Percentiles rank a stretch among this genome's conserved stretches.
Evolutionary conservation across 2,329 filamentous ascomycete species (phyloP).

Genomic region (Fusarium sp.): DNA sequence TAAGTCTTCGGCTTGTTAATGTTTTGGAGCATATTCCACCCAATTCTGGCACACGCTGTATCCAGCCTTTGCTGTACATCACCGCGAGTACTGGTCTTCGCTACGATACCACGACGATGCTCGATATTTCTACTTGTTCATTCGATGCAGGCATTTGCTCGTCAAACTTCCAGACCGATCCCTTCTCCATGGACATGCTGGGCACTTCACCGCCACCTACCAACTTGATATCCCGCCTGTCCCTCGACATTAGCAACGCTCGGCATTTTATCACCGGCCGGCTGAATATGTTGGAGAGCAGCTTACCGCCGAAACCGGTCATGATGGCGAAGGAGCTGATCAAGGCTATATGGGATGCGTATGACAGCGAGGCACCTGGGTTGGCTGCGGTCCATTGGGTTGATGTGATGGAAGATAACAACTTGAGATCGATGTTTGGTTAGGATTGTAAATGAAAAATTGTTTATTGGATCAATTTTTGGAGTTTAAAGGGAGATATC

Average conservation of each 20-base stretch:
- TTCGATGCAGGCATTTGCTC: slow-evolving; percentile 14
- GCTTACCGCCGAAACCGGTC: slow-evolving; percentile 53
- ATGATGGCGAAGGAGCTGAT: slow-evolving; percentile 53
- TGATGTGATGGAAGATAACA: slow-evolving; percentile 52
- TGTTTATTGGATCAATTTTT: slow-evolving; percentile 31
- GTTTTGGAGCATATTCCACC: slow-evolving; percentile 48
- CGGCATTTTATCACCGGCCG: slow-evolving; percentile 52
- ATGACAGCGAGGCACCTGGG: slow-evolving; percentile 49
- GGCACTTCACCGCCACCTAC: slow-evolving; percentile 9
- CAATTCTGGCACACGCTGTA: slow-evolving; percentile 48
- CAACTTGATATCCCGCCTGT: slow-evolving; percentile 38
- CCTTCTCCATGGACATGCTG: slow-evolving; percentile 24
- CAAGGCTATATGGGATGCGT: slow-evolving; percentile 53
- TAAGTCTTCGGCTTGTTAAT: slow-evolving; percentile 46
- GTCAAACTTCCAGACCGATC: background rate
- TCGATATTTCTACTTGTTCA: slow-evolving; percentile 25
- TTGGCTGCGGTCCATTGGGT: slow-evolving; percentile 52
- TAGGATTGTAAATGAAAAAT: slow-evolving; percentile 11
- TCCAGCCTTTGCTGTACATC: slow-evolving; percentile 51
- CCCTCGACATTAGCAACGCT: slow-evolving; percentile 50
- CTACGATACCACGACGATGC: slow-evolving; percentile 29
- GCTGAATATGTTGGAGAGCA: slow-evolving; percentile 50
- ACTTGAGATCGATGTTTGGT: slow-evolving; percentile 48
- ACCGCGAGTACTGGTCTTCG: slow-evolving; percentile 49
- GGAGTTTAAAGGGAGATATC: background rate